These are phyloP conservation scores for Dioscorea zingiberensis DNA, from an alignment of 106 monocot genomes.

Conservation along the genomic window DNA sequence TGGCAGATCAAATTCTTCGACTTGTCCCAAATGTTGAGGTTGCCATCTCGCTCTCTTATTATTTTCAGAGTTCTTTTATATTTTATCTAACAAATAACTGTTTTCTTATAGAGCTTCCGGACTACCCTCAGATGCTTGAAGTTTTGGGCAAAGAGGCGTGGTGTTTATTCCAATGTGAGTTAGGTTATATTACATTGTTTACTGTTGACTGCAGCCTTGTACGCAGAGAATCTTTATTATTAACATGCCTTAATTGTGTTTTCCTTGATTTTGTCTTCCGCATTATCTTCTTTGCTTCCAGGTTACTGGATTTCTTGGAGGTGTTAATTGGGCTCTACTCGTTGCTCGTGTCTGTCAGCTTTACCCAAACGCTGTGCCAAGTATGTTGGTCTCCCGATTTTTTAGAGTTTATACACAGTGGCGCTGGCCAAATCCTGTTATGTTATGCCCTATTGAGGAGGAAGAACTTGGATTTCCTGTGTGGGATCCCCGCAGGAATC, in stretches of 20 bases:
- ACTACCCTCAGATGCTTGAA: slow-evolving; percentile 83
- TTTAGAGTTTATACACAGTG: slow-evolving; percentile 98
- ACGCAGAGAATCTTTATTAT: no score
- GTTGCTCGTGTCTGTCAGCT: slow-evolving; percentile 92
- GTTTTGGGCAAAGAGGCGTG: slow-evolving; percentile 90
- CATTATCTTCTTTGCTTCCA: slow-evolving; percentile 7
- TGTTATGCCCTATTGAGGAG: slow-evolving; percentile 85
- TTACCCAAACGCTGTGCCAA: slow-evolving; percentile 91
- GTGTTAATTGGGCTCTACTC: slow-evolving; percentile 90
- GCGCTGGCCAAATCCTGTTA: slow-evolving; percentile 99
- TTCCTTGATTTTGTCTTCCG: background rate
- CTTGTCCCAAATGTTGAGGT: slow-evolving; percentile 93
- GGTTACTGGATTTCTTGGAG: slow-evolving; percentile 99
- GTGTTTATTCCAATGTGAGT: slow-evolving; percentile 98
- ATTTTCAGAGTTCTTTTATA: background rate
- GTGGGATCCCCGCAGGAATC: slow-evolving; percentile 95
- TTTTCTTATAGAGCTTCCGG: slow-evolving; percentile 63
- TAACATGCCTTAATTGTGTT: background rate
- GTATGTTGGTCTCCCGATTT: slow-evolving; percentile 90
- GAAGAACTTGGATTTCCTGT: slow-evolving; percentile 89
- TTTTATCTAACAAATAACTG: slow-evolving; percentile 9
- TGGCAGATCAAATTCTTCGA: slow-evolving; percentile 94
- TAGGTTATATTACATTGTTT: background rate
- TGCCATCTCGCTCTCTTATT: background rate
- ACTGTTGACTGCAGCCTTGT: no score